Evolutionary conservation across 345 rosid species (phyloP), one percentile per base, ranked within the genome.

Genomic region (Toxicodendron radicans): DNA sequence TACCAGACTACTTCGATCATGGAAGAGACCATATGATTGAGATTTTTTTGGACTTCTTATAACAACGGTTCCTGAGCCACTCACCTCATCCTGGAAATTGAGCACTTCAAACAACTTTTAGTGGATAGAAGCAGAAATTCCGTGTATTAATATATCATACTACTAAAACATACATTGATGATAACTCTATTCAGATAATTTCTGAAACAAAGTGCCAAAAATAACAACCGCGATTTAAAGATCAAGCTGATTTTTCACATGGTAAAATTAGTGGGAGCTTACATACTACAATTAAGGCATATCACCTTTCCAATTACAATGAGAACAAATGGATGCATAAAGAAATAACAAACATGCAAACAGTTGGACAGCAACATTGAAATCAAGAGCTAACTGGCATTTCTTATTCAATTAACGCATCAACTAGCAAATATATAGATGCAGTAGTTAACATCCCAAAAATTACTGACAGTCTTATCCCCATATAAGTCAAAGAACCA

Each of bases 1-100:
- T 89, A 93, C 99, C 87, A 70, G 75, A 76, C 83, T 78, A 78
- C 84, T 84, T 79, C 83, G 90, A 81, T 91, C 97, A 70, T 76
- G 89, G 80, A 86, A 79, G 23, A 81, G 43, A 54, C 91, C 66
- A 58, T 89, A 86, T 64, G 97, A 83, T 51, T 78, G 91, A 74
- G 94, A 91, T 82, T 86, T 91, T 76, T 80, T 89, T 17, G 96
- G 88, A 82, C 91, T 76, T 73, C 98, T 83, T 72, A 95, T 78
- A 49, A 95, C 97, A 78, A 93, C 89, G 72, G 99, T 95, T 89
- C 98, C 99, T 2, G 97, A 91, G 64, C 87, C 97, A 45, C 89
- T 85, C 72, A 74, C 64, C 53, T 91, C 97, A 68, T 95, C 98
- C 99, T 95, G 87, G 67, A 81, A 84, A 83, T 81, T 43, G 68